Conservation (phyloP, 2,329 filamentous ascomycete species). For the Metarhizium rileyi region DNA sequence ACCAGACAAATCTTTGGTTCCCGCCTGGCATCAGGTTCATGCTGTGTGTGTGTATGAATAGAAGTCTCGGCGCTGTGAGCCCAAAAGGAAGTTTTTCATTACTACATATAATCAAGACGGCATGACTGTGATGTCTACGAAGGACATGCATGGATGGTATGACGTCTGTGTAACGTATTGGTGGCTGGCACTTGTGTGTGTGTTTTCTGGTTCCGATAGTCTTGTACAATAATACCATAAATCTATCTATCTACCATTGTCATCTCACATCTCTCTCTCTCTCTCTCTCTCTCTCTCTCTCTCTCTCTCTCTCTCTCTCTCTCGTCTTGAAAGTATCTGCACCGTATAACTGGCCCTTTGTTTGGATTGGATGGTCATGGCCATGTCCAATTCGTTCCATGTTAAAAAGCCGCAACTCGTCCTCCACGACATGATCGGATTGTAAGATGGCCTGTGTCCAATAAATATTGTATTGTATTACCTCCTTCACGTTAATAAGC, state of each 20-base stretch:
- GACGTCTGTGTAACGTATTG: constrained; percentile 3
- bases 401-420: background rate
- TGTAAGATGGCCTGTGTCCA: background rate
- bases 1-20: background rate
- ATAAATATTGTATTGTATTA: background rate
- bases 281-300: no score
- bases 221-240: constrained; percentile 1
- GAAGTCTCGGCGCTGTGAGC: background rate
- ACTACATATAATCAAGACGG: background rate
- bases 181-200: background rate
- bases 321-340: background rate
- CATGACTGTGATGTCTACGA: constrained; percentile 3
- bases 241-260: background rate
- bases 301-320: background rate
- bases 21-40: background rate
- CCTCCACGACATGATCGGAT: background rate
- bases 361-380: background rate
- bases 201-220: background rate
- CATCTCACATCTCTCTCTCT: background rate
- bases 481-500: background rate
- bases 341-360: background rate
- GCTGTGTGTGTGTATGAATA: background rate
- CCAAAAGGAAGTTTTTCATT: background rate
- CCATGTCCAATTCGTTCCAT: background rate
- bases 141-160: constrained; percentile 1